A percentile compares a stretch with the other conserved stretches of the same genome.
Evolutionary conservation across 1,284 basidiomycete genomes (phyloP).

Genomic region (Inonotus obliquus): DNA sequence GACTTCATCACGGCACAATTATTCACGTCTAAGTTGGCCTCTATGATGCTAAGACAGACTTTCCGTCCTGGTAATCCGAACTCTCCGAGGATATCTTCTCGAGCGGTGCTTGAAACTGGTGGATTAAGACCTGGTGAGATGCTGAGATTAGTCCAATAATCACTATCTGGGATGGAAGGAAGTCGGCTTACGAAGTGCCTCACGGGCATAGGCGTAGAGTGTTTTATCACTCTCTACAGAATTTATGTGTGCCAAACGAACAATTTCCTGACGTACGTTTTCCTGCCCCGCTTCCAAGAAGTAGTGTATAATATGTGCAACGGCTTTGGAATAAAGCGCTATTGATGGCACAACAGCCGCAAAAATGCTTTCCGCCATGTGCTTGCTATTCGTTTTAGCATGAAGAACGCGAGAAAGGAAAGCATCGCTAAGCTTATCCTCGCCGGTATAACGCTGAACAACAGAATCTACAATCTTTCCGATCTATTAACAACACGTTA

Average conservation of each 20-base stretch:
- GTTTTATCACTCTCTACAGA: slow-evolving; percentile 26
- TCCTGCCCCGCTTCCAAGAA: slow-evolving; percentile 45
- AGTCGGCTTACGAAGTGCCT: slow-evolving; percentile 31
- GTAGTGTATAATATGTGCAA: slow-evolving; percentile 59
- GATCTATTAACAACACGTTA: slow-evolving; percentile 9
- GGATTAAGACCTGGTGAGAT: slow-evolving; percentile 22
- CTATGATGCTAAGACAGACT: slow-evolving; percentile 34
- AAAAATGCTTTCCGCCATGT: slow-evolving; percentile 39
- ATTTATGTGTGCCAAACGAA: slow-evolving; percentile 29
- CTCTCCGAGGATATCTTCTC: slow-evolving; percentile 33
- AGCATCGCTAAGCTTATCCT: slow-evolving; percentile 23
- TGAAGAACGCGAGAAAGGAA: slow-evolving; percentile 21
- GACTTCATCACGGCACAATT: slow-evolving; percentile 9
- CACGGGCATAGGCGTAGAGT: slow-evolving; percentile 43
- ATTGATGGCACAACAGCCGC: slow-evolving; percentile 47
- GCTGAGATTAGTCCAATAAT: background rate
- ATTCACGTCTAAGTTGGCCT: slow-evolving; percentile 41
- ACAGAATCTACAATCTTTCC: slow-evolving; percentile 21
- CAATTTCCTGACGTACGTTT: slow-evolving; percentile 40
- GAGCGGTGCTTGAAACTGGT: slow-evolving; percentile 33
- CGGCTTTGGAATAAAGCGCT: slow-evolving; percentile 47
- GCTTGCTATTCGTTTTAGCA: slow-evolving; percentile 7
- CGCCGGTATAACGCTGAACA: slow-evolving; percentile 21
- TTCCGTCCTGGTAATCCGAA: slow-evolving; percentile 26
- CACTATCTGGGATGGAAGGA: background rate